Evolutionary conservation across 164 flowering plant genomes (phyloP).

Genomic region (Chimonanthus praecox): DNA sequence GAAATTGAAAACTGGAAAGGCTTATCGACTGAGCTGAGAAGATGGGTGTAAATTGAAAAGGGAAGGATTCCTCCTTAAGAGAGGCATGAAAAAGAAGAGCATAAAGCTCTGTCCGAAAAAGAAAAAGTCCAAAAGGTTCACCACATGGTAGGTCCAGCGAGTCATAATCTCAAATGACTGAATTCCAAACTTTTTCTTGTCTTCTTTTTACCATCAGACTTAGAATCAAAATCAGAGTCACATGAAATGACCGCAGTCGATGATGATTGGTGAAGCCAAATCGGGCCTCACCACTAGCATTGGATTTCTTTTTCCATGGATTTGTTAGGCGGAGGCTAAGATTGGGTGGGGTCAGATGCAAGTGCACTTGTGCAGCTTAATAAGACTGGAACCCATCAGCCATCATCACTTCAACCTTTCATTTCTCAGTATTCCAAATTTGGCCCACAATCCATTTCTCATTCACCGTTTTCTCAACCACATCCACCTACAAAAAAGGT

Average conservation of each 20-base stretch:
- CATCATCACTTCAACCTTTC: not conserved
- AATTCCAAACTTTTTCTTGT: not conserved
- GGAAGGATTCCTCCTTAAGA: not conserved
- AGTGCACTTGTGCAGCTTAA: not conserved
- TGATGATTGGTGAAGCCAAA: not conserved
- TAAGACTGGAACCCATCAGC: not conserved
- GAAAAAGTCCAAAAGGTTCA: not conserved
- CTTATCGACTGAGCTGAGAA: no score
- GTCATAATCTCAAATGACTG: not conserved
- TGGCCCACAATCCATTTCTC: not conserved
- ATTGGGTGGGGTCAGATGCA: conserved; percentile 2
- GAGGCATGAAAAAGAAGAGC: not conserved
- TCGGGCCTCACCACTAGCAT: not conserved
- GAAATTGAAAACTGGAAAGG: no score
- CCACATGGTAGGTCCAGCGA: not conserved
- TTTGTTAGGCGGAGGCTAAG: conserved; percentile 8
- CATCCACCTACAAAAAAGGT: conserved; percentile 5
- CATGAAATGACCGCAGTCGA: not conserved
- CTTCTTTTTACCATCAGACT: not conserved
- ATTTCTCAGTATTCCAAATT: not conserved
- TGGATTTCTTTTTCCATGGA: not conserved
- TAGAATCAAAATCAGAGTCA: not conserved
- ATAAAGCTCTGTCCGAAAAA: not conserved
- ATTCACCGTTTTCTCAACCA: not conserved
- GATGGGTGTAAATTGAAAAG: no score